Evolutionary conservation across 768 basidiomycete genomes (phyloP), one percentile per base, ranked within the genome.

Genomic region (Tylopilus vinaceipallidus): DNA sequence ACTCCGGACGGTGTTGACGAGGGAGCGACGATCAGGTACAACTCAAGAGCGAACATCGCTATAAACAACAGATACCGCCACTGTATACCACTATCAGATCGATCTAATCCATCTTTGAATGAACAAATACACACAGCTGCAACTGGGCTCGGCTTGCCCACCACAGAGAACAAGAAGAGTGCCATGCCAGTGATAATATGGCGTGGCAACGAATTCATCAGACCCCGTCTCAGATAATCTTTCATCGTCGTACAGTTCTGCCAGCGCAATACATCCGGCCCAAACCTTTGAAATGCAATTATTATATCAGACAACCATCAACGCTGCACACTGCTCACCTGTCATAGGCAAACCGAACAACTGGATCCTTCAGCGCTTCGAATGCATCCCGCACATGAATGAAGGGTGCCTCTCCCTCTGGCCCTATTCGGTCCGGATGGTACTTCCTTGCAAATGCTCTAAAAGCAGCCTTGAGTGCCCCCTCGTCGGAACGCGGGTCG

Each of bases 311-410:
- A 36, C 37, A 24, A 33, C 54, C 10, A 14, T 12, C 34, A 3
- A n/a, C 19, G 13, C 1, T 2, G 3, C n/a, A 42, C 13, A 41
- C 0, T 17, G 63, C 79, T 45, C 57, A 88, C 86, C 90, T 77
- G 60, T 94, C 91, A 64, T 94, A 94, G 0, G 90, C 91, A 71
- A 91, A 93, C 42, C 91, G 69, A 38, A 82, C 82, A 9, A 79
- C 74, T 3, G 91, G 91, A 55, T 90, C 76, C 63, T 84, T 89
- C 23, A 94, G 66, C 2, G 86, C 83, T 55, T 94, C 90, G 55
- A 82, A 92, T 29, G 82, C 87, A 60, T 84, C 80, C 50, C 88
- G 71, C 5, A 88, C 82, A 39, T 71, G 65, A 41, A 91, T 86
- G 61, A 94, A 94, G 23, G 81, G 46, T 12, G 74, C 74, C 55